A percentile compares a stretch with the other conserved stretches of the same genome.
phyloP scores from a whole-genome alignment of 2,329 filamentous ascomycete genomes.

The Botrytis aclada region DNA sequence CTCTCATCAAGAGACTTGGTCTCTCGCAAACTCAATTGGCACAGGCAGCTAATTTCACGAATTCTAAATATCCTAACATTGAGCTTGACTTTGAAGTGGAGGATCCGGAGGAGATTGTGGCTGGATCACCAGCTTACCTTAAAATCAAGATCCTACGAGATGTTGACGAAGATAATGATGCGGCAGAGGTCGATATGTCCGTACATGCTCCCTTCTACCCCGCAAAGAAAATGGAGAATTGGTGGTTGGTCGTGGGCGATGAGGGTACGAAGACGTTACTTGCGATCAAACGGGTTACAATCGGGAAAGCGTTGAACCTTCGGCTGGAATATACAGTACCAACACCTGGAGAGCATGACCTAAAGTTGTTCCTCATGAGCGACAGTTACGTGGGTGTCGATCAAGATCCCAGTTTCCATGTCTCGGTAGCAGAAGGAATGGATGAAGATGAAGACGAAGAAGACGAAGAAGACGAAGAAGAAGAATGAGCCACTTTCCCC shows the following conservation, averaged over 20 bases:
- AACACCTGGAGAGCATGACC: slow-evolving; percentile 74
- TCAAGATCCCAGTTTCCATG: slow-evolving; percentile 85
- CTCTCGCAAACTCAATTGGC: slow-evolving; percentile 78
- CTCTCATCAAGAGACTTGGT: slow-evolving; percentile 73
- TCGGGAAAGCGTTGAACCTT: slow-evolving; percentile 73
- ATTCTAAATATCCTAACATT: slow-evolving; percentile 92
- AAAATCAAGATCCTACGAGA: slow-evolving; percentile 83
- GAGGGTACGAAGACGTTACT: slow-evolving; percentile 83
- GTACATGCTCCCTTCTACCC: slow-evolving; percentile 97
- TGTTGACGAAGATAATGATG: slow-evolving; percentile 66
- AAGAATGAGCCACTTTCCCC: slow-evolving; percentile 27
- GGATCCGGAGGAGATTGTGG: slow-evolving; percentile 74
- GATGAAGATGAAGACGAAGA: slow-evolving; percentile 86
- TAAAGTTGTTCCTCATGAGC: slow-evolving; percentile 94
- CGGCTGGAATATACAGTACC: slow-evolving; percentile 87
- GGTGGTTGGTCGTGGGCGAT: slow-evolving; percentile 96
- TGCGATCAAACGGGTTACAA: slow-evolving; percentile 91
- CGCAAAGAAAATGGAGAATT: slow-evolving; percentile 88
- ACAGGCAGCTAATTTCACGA: slow-evolving; percentile 92
- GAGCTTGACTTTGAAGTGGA: slow-evolving; percentile 86
- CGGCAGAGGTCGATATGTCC: slow-evolving; percentile 68
- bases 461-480: slow-evolving; percentile 54
- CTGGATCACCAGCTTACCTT: slow-evolving; percentile 78
- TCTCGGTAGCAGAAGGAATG: slow-evolving; percentile 87
- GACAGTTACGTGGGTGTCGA: slow-evolving; percentile 97